Conservation (phyloP, 2,329 filamentous ascomycete genomes). For the Cytospora piceae region DNA sequence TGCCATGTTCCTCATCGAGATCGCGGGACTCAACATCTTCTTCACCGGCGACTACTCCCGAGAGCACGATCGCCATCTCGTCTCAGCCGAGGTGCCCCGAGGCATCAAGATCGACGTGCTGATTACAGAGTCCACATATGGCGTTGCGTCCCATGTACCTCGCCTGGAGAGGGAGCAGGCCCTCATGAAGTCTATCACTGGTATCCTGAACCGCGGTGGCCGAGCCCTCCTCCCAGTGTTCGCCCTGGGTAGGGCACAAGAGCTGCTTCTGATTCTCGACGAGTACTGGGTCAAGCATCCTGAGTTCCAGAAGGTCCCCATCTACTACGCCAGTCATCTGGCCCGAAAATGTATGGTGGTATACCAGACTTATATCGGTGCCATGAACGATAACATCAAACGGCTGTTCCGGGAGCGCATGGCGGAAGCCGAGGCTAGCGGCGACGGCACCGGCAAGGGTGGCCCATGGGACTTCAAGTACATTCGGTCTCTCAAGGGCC, state of each 20-base stretch:
- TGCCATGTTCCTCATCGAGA: conserved; percentile 98
- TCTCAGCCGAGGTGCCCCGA: conserved; percentile 87
- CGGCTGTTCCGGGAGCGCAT: conserved; percentile 90
- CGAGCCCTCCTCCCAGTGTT: conserved; percentile 95
- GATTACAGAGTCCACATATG: conserved; percentile 97
- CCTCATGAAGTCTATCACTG: conserved; percentile 93
- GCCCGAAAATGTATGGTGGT: conserved; percentile 98
- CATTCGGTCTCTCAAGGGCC: conserved; percentile 86
- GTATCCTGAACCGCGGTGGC: conserved; percentile 87
- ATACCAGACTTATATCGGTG: conserved; percentile 96
- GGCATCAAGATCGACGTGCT: conserved; percentile 93
- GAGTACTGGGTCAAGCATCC: conserved; percentile 94
- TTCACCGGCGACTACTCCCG: conserved; percentile 98
- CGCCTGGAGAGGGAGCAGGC: conserved; percentile 88
- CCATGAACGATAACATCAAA: conserved; percentile 99
- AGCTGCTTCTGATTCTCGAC: conserved; percentile 90
- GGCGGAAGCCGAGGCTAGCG: conserved; percentile 83
- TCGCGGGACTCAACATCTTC: conserved; percentile 93
- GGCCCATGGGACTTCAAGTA: conserved; percentile 97
- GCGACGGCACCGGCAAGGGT: conserved; percentile 74
- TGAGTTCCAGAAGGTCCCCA: conserved; percentile 87
- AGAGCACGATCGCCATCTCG: conserved; percentile 92
- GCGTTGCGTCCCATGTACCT: conserved; percentile 91
- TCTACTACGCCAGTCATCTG: conserved; percentile 96
- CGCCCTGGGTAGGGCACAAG: conserved; percentile 89